Base-by-base conservation (phyloP, 371 early-diverging fungal species). In the Encephalitozoon hellem region DNA sequence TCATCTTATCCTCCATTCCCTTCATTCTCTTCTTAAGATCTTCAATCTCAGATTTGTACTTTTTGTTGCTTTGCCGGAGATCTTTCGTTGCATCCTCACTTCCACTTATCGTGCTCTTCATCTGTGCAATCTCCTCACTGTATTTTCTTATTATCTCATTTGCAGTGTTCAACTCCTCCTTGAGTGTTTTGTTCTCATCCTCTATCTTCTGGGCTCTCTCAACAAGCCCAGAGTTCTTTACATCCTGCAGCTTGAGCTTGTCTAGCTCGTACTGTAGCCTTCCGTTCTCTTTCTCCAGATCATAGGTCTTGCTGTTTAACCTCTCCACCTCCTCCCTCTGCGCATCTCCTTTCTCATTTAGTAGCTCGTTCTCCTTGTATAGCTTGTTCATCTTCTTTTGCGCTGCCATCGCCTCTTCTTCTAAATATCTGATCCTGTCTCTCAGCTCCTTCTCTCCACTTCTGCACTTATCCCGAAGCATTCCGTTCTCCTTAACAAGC, bases 71-170 rank as follows among this genome's bases (percentile, higher is more conserved):
- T 11, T 73, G 39, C 38, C 64, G 51, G 23, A 49, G n/a, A 15
- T 76, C 43, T 47, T 63, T 23, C n/a, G 43, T 26, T 1, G 25
- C 21, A 30, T 51, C 43, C 51, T 74, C 74, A 45, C 28, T 51
- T 32, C 75, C 71, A 15, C 47, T 47, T 26, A 38, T 34, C 55
- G 65, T 41, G 8, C 43, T 65, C 47, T 79, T 83, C 54, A 78
- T 47, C 4, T 80, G 77, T 47, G 53, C 45, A 53, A 74, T 72
- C 72, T 83, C 80, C 42, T 49, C 32, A 53, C 42, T 59, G 21
- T 75, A 45, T 45, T 79, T 72, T 51, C 72, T 81, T 41, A 83
- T 85, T 39, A 80, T 83, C 30, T 79, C 84, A 43, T 79, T 82
- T 5, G 82, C 80, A 49, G 72, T 74, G 12, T 28, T 53, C 18